phyloP scores from a whole-genome alignment of 345 rosid species.

The Eutrema heterophyllum region DNA sequence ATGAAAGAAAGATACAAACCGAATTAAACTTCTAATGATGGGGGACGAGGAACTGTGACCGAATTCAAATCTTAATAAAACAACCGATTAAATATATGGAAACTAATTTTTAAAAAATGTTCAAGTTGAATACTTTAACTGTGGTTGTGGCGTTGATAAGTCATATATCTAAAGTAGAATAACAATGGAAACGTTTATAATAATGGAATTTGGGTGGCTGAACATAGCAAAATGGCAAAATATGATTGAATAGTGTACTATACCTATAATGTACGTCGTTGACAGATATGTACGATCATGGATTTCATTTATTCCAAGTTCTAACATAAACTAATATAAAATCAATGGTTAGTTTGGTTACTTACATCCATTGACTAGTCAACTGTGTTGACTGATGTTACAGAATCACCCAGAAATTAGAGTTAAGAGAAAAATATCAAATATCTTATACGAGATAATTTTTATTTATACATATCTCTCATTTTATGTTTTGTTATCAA shows the following conservation, averaged over 20 bases:
- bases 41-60: background rate
- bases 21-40: background rate
- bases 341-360: background rate
- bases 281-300: background rate
- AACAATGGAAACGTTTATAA: background rate
- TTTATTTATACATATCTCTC: background rate
- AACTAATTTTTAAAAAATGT: background rate
- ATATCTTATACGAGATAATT: background rate
- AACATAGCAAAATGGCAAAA: background rate
- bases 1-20: too few relatives aligned
- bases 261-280: conserved; percentile 7
- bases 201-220: conserved; percentile 11
- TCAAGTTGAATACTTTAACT: background rate
- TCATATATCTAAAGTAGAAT: background rate
- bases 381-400: conserved; percentile 2
- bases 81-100: background rate
- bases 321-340: too few relatives aligned
- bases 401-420: background rate
- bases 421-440: background rate
- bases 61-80: background rate
- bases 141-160: background rate
- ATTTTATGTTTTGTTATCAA: background rate
- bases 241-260: background rate
- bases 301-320: background rate
- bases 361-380: conserved; percentile 11